These are phyloP conservation scores for Myxozyma mucilagina DNA, from an alignment of 805 yeast genomes.

Conservation along the genomic window DNA sequence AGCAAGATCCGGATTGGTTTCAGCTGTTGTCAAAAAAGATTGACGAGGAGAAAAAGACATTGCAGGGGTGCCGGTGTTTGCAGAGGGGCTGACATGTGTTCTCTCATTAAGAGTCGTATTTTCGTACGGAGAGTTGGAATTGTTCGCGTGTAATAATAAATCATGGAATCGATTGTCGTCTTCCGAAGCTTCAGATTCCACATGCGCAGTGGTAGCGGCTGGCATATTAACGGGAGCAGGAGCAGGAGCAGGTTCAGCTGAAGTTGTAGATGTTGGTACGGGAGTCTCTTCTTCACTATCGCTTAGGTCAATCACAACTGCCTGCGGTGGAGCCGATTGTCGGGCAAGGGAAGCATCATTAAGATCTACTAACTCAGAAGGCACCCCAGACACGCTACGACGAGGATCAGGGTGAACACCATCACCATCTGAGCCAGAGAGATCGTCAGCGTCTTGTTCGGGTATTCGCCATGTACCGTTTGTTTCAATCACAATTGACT, in stretches of 20 bases:
- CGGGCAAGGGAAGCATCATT: conserved; percentile 9
- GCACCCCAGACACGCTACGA: neutral
- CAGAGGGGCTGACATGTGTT: neutral
- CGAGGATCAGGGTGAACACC: neutral
- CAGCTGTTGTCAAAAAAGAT: neutral
- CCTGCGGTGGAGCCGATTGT: neutral
- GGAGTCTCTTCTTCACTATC: conserved; percentile 30
- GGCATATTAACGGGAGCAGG: neutral
- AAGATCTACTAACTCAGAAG: neutral
- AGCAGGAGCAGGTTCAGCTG: neutral
- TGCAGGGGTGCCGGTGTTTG: neutral
- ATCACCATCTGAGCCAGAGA: conserved; percentile 15
- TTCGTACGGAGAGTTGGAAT: neutral
- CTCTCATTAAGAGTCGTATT: neutral
- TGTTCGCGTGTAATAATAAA: neutral
- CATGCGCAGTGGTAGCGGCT: neutral
- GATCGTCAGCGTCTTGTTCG: conserved; percentile 22
- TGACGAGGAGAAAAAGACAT: neutral
- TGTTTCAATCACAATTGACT: conserved; percentile 62
- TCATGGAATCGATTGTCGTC: conserved; percentile 1
- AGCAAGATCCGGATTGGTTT: neutral
- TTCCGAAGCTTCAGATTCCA: neutral
- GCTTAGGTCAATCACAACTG: conserved; percentile 30
- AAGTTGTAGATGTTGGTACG: neutral
- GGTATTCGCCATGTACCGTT: conserved; percentile 72